A percentile compares a stretch with the other conserved stretches of the same genome.
These are phyloP conservation scores for Pyrrhoderma noxium DNA, from an alignment of 1,284 basidiomycete species.

Conservation along the genomic window DNA sequence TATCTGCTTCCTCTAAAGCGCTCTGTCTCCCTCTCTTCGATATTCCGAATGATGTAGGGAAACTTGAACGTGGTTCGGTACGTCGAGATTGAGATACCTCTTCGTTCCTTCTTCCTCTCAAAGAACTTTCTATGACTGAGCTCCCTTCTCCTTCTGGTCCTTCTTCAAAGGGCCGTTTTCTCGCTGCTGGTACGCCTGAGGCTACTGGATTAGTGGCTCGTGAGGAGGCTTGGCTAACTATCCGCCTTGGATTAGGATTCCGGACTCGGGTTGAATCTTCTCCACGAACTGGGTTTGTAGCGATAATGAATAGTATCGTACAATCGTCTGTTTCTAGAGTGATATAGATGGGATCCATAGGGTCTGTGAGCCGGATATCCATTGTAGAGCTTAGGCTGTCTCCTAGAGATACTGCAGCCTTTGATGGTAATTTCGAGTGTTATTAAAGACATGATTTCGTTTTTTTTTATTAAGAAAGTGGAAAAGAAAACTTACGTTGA, in stretches of 20 bases:
- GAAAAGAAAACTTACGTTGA: slow-evolving; percentile 48
- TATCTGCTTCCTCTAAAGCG: no score
- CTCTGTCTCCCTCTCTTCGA: no score
- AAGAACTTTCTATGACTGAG: no score
- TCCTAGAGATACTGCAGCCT: slow-evolving; percentile 73
- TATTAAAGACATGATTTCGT: slow-evolving; percentile 6
- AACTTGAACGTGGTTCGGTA: not conserved
- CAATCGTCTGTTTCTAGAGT: slow-evolving; percentile 58
- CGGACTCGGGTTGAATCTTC: slow-evolving; percentile 30
- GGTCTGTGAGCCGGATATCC: slow-evolving; percentile 67
- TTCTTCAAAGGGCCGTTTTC: slow-evolving; percentile 11
- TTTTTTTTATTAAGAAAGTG: slow-evolving; percentile 11
- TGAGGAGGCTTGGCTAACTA: no score
- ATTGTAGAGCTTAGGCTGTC: slow-evolving; percentile 58
- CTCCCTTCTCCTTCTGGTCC: no score
- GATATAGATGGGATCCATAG: slow-evolving; percentile 64
- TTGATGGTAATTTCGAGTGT: slow-evolving; percentile 7
- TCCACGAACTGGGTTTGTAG: slow-evolving; percentile 50
- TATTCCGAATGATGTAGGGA: no score
- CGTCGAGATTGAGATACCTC: not conserved
- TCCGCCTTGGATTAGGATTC: no score
- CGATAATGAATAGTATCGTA: slow-evolving; percentile 64
- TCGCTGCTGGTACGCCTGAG: slow-evolving; percentile 4
- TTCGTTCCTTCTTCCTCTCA: no score
- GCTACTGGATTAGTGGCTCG: not conserved